Conservation (phyloP, 2,329 filamentous ascomycete species). For the Colletotrichum sp. region DNA sequence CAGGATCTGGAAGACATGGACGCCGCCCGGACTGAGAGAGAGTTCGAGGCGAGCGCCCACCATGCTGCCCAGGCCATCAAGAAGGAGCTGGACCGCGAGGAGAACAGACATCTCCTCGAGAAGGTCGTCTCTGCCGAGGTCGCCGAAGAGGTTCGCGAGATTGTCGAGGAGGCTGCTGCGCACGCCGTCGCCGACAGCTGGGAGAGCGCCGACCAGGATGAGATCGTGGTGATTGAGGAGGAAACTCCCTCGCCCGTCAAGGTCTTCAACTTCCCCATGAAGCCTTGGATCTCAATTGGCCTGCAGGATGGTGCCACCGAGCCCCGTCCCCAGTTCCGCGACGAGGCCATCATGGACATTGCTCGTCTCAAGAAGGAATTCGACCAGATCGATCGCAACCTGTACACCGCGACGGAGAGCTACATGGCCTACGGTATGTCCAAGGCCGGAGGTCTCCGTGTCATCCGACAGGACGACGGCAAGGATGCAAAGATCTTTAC, state of each 20-base stretch:
- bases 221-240: slow-evolving; percentile 69
- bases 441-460: slow-evolving; percentile 88
- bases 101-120: slow-evolving; percentile 59
- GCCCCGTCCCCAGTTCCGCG: slow-evolving; percentile 69
- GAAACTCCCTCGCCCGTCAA: slow-evolving; percentile 70
- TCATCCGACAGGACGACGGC: slow-evolving; percentile 94
- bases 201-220: slow-evolving; percentile 84
- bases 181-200: slow-evolving; percentile 79
- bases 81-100: slow-evolving; percentile 58
- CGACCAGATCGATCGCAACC: slow-evolving; percentile 92
- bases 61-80: slow-evolving; percentile 53
- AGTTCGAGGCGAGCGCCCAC: slow-evolving; percentile 56
- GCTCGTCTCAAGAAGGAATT: slow-evolving; percentile 96
- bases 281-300: slow-evolving; percentile 90
- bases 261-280: slow-evolving; percentile 96
- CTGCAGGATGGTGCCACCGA: slow-evolving; percentile 65
- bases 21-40: slow-evolving; percentile 55
- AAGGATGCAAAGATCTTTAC: slow-evolving; percentile 91
- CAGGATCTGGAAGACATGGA: slow-evolving; percentile 55
- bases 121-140: slow-evolving; percentile 54
- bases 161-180: slow-evolving; percentile 62
- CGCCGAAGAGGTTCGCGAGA: slow-evolving; percentile 52
- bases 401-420: slow-evolving; percentile 86
- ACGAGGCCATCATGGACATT: slow-evolving; percentile 88
- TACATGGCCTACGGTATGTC: slow-evolving; percentile 96